A percentile compares a stretch with the other conserved stretches of the same genome.
Evolutionary conservation across 2,329 filamentous ascomycete species (phyloP).

Genomic region (Penicillium expansum): DNA sequence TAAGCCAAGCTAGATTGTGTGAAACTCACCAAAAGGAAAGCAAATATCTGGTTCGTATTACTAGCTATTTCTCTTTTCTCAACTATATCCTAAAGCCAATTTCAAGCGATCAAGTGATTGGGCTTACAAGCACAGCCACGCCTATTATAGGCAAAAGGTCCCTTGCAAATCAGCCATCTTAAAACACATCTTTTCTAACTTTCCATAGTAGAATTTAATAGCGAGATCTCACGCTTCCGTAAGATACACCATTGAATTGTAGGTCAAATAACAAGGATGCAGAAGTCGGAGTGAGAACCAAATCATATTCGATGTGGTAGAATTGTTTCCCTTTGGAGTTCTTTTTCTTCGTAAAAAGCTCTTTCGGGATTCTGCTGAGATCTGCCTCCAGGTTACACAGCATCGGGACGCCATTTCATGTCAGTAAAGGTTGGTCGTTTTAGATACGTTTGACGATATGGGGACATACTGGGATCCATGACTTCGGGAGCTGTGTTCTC

Average conservation of each 20-base stretch:
- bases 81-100: neutral
- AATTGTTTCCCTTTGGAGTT: slow-evolving; percentile 21
- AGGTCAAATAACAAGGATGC: slow-evolving; percentile 25
- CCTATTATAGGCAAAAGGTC: neutral
- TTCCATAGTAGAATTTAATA: slow-evolving; percentile 11
- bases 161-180: too few relatives aligned
- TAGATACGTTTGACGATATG: neutral
- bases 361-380: slow-evolving; percentile 19
- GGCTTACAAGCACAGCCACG: too few relatives aligned
- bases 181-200: neutral
- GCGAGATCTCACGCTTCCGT: slow-evolving; percentile 21
- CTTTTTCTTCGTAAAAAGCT: slow-evolving; percentile 12
- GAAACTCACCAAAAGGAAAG: neutral
- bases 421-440: neutral
- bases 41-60: neutral
- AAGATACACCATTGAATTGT: slow-evolving; percentile 26
- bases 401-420: slow-evolving; percentile 4
- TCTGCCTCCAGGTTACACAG: slow-evolving; percentile 22
- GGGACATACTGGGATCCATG: neutral
- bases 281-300: slow-evolving; percentile 23
- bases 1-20: neutral
- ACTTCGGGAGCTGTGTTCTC: neutral
- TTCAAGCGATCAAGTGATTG: neutral
- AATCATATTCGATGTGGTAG: slow-evolving; percentile 4
- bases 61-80: neutral